A percentile compares a stretch with the other conserved stretches of the same genome.
These are phyloP conservation scores for Vigna trinervia DNA, from an alignment of 306 rosid genomes.

Conservation along the genomic window DNA sequence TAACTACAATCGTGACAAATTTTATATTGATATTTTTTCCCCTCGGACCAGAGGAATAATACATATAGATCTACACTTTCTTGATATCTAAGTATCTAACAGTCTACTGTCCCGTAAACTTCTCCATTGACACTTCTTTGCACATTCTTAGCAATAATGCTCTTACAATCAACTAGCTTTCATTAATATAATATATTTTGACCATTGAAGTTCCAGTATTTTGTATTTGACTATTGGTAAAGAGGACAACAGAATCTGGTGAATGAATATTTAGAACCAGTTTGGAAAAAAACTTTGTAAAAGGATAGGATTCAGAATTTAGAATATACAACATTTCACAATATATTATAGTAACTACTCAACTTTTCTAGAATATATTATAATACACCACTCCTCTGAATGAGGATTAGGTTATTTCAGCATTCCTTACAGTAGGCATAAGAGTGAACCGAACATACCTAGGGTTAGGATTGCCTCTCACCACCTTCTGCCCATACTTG, in stretches of 20 bases:
- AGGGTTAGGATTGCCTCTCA: slow-evolving; percentile 99
- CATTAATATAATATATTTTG: background rate
- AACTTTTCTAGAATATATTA: slow-evolving; percentile 16
- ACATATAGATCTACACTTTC: slow-evolving; percentile 10
- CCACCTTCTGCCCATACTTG: slow-evolving; percentile 99
- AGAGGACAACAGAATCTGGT: slow-evolving; percentile 2
- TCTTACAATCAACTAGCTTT: background rate
- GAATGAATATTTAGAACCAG: background rate
- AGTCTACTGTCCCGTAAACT: slow-evolving; percentile 4
- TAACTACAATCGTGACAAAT: background rate
- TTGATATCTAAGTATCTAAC: slow-evolving; percentile 28
- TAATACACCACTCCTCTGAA: background rate
- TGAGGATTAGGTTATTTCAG: background rate
- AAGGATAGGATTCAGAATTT: slow-evolving; percentile 5
- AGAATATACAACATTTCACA: slow-evolving; percentile 32
- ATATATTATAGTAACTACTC: slow-evolving; percentile 6
- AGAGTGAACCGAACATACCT: slow-evolving; percentile 59
- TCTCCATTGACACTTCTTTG: background rate
- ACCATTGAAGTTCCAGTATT: slow-evolving; percentile 17
- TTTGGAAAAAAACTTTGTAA: slow-evolving; percentile 11
- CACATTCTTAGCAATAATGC: background rate
- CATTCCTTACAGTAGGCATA: slow-evolving; percentile 4
- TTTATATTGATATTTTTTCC: background rate
- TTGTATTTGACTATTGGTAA: background rate
- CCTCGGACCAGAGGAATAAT: background rate